These are phyloP conservation scores for Teratosphaeria gauchensis DNA, from an alignment of 2,329 filamentous ascomycete species.

Conservation along the genomic window DNA sequence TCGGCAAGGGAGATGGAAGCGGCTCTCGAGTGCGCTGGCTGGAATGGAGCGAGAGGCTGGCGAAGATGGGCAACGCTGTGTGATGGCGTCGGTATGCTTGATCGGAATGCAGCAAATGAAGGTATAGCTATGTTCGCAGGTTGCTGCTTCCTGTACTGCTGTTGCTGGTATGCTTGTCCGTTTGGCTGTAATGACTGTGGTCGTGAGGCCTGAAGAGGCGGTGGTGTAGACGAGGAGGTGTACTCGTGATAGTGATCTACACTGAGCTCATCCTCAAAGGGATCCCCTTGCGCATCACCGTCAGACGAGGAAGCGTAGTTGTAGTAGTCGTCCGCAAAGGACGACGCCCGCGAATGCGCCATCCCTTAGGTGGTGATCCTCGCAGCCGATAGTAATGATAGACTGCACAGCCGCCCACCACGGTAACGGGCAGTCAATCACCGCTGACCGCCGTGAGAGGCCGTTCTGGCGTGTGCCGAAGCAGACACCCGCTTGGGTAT, in stretches of 20 bases:
- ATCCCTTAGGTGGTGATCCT: neutral
- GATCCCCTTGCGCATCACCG: neutral
- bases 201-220: neutral
- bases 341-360: conserved; percentile 1
- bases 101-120: conserved; percentile 35
- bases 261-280: neutral
- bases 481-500: neutral
- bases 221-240: neutral
- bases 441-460: neutral
- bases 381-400: neutral
- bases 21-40: conserved; percentile 31
- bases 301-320: neutral
- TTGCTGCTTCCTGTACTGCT: conserved; percentile 9
- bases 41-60: conserved; percentile 31
- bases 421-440: neutral
- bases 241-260: neutral
- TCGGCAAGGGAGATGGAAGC: conserved; percentile 32
- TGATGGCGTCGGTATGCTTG: conserved; percentile 32
- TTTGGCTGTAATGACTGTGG: neutral
- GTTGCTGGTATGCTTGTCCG: neutral
- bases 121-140: conserved; percentile 31
- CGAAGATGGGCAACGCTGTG: conserved; percentile 6
- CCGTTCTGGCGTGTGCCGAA: neutral
- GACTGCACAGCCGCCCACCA: neutral
- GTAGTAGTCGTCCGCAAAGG: conserved; percentile 7